Evolutionary conservation across 108 stramenopile species (phyloP).

Genomic region (Chaetoceros muelleri): DNA sequence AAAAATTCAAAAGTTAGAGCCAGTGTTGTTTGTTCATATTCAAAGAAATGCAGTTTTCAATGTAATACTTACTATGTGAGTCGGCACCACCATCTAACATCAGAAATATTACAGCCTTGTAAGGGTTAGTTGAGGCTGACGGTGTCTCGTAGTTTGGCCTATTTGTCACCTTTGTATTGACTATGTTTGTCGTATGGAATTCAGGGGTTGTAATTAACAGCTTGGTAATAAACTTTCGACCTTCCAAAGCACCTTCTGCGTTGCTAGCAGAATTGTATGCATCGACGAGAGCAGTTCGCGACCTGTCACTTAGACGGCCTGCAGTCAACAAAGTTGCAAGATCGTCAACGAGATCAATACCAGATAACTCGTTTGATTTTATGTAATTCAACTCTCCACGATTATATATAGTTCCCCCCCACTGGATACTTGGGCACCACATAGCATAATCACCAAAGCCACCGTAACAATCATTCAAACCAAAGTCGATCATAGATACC

Average conservation of each 20-base stretch:
- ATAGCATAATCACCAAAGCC: constrained; percentile 19
- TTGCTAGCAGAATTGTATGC: constrained; percentile 10
- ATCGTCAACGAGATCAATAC: constrained; percentile 27
- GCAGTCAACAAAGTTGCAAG: constrained; percentile 40
- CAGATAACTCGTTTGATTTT: neutral
- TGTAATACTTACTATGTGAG: constrained; percentile 21
- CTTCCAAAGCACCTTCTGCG: constrained; percentile 9
- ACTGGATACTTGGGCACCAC: neutral
- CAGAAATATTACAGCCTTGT: constrained; percentile 46
- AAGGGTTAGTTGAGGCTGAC: constrained; percentile 10
- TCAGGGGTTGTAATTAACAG: constrained; percentile 29
- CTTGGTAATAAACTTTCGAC: constrained; percentile 3
- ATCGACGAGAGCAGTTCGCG: constrained; percentile 9
- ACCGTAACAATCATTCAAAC: constrained; percentile 27
- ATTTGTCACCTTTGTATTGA: constrained; percentile 9
- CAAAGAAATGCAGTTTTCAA: too few relatives aligned
- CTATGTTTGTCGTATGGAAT: constrained; percentile 32
- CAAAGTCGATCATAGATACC: constrained; percentile 37
- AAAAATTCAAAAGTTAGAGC: too few relatives aligned
- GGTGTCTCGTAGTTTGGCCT: constrained; percentile 11
- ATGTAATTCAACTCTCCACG: neutral
- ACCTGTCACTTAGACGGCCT: constrained; percentile 34
- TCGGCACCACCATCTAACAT: constrained; percentile 41
- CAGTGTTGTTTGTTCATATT: too few relatives aligned
- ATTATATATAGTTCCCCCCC: neutral